These are phyloP conservation scores for Rubus parviflorus DNA, from an alignment of 306 rosid genomes.

Conservation along the genomic window DNA sequence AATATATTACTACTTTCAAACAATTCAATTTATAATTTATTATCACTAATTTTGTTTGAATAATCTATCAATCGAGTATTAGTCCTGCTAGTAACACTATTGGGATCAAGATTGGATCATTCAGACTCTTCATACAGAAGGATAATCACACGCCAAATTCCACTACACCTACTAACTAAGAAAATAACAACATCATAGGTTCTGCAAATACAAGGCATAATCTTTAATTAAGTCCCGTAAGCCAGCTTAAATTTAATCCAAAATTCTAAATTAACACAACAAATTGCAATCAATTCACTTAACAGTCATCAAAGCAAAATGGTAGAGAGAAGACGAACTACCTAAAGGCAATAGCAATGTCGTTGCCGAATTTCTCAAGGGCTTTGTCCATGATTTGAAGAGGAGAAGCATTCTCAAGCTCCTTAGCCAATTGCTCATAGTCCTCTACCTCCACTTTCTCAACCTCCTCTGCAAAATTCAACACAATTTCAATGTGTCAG, in stretches of 20 bases:
- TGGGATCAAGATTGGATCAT: not conserved
- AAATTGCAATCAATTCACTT: not conserved
- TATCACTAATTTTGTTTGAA: not conserved
- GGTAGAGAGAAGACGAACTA: slow-evolving; percentile 4
- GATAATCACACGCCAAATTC: not conserved
- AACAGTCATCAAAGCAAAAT: too few species aligned
- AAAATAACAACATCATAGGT: not conserved
- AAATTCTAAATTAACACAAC: not conserved
- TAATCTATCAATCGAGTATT: not conserved
- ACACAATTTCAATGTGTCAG: not conserved
- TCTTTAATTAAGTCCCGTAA: not conserved
- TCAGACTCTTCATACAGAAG: not conserved
- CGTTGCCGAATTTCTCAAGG: slow-evolving; percentile 67
- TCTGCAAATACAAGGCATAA: not conserved
- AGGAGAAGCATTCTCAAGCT: slow-evolving; percentile 74
- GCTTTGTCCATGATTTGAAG: slow-evolving; percentile 75
- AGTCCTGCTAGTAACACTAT: not conserved
- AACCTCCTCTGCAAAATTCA: slow-evolving; percentile 51
- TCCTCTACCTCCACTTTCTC: slow-evolving; percentile 53
- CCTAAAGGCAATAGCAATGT: slow-evolving; percentile 94
- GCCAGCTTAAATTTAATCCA: not conserved
- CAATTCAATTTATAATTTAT: not conserved
- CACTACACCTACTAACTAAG: not conserved
- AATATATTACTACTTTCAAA: not conserved
- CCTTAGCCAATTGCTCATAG: slow-evolving; percentile 43